These are phyloP conservation scores for Xylariaceae sp. DNA, from an alignment of 2,329 filamentous ascomycete genomes.

Conservation along the genomic window DNA sequence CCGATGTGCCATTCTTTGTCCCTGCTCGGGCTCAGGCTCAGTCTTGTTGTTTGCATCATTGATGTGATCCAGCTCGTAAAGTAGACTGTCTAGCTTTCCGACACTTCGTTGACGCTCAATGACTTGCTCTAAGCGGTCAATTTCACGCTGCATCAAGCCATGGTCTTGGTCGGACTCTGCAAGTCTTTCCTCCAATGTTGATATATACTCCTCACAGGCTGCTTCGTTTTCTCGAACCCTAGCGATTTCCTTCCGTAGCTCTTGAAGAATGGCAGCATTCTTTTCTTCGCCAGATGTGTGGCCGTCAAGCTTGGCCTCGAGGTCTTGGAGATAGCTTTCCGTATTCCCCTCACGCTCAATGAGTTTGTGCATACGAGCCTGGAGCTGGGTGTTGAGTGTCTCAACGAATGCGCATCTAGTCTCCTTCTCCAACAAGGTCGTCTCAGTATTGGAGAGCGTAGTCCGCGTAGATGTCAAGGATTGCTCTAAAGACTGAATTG, in stretches of 20 bases:
- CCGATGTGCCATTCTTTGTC: slow-evolving; percentile 40
- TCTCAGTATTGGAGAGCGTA: slow-evolving; percentile 80
- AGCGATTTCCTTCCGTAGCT: slow-evolving; percentile 86
- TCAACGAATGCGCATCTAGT: slow-evolving; percentile 91
- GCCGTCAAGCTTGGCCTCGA: slow-evolving; percentile 86
- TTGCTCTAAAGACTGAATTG: slow-evolving; percentile 87
- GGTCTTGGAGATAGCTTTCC: slow-evolving; percentile 86
- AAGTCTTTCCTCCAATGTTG: slow-evolving; percentile 88
- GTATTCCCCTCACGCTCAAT: slow-evolving; percentile 88
- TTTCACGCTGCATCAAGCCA: slow-evolving; percentile 94
- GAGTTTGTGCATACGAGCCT: slow-evolving; percentile 85
- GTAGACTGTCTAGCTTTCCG: slow-evolving; percentile 86
- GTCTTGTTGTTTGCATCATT: slow-evolving; percentile 53
- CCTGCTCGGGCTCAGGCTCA: slow-evolving; percentile 30
- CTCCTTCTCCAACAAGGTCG: slow-evolving; percentile 83
- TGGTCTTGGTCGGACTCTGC: slow-evolving; percentile 95
- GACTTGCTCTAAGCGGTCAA: slow-evolving; percentile 89
- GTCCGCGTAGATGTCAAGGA: slow-evolving; percentile 85
- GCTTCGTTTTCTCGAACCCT: slow-evolving; percentile 86
- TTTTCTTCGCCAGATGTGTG: slow-evolving; percentile 91
- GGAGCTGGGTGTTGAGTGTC: slow-evolving; percentile 85
- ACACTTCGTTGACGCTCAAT: slow-evolving; percentile 92
- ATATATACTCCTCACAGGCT: slow-evolving; percentile 93
- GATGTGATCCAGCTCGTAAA: slow-evolving; percentile 83
- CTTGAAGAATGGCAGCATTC: slow-evolving; percentile 77